Percentiles rank a stretch among this genome's conserved stretches.
Conservation (phyloP, 2,329 filamentous ascomycete genomes). For the Penicillium janthinellum region DNA sequence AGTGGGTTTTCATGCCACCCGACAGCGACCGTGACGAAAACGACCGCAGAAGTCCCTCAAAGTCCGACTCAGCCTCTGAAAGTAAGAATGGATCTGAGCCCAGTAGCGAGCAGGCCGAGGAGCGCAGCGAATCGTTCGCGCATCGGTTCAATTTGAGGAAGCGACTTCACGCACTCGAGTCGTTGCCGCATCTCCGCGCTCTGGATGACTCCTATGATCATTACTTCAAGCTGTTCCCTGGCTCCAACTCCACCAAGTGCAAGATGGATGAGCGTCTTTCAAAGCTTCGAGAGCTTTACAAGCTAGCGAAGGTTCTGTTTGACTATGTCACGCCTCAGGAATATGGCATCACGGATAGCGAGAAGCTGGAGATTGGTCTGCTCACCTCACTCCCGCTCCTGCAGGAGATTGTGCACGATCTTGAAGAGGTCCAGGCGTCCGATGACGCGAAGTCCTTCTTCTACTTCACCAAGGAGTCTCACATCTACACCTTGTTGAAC, state of each 20-base stretch:
- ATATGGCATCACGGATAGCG: slow-evolving; percentile 91
- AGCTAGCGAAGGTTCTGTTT: slow-evolving; percentile 89
- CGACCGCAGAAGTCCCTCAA: slow-evolving; percentile 32
- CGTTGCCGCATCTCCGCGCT: slow-evolving; percentile 46
- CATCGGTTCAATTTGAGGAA: slow-evolving; percentile 54
- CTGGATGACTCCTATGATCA: slow-evolving; percentile 61
- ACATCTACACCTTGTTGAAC: slow-evolving; percentile 97
- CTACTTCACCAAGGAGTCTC: slow-evolving; percentile 98
- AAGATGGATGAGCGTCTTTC: slow-evolving; percentile 84
- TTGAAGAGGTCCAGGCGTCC: slow-evolving; percentile 95
- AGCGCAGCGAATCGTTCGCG: slow-evolving; percentile 37
- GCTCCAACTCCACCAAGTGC: slow-evolving; percentile 70
- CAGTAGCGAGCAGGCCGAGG: slow-evolving; percentile 31
- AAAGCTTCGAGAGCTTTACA: slow-evolving; percentile 89
- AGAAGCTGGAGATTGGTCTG: slow-evolving; percentile 98
- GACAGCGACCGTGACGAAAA: slow-evolving; percentile 76
- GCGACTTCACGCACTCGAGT: slow-evolving; percentile 51
- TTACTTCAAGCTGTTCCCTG: slow-evolving; percentile 90
- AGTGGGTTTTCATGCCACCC: slow-evolving; percentile 94
- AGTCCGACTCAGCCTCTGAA: slow-evolving; percentile 25
- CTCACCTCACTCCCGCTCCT: slow-evolving; percentile 90
- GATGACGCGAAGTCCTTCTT: slow-evolving; percentile 94
- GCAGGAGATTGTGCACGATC: slow-evolving; percentile 93
- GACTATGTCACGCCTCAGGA: slow-evolving; percentile 99
- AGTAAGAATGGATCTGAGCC: slow-evolving; percentile 26